Evolutionary conservation across 2,329 filamentous ascomycete genomes (phyloP).

Genomic region (Aschersonia sp.): DNA sequence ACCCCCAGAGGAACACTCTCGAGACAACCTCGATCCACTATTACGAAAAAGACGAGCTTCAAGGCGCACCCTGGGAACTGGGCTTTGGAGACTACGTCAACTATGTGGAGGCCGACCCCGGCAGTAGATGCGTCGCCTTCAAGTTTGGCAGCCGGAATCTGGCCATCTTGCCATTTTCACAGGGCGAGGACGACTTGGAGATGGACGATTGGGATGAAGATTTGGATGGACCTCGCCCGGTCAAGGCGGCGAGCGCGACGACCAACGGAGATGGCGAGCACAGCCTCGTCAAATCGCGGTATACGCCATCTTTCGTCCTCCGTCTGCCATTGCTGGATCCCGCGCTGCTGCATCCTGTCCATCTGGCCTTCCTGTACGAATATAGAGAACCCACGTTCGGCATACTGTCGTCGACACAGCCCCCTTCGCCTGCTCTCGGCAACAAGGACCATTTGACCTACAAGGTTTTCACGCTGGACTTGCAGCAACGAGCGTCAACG

Average conservation of each 20-base stretch:
- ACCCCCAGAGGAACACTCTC: slow-evolving; percentile 63
- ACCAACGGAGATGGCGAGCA: slow-evolving; percentile 18
- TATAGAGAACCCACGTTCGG: slow-evolving; percentile 97
- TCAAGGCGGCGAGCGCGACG: slow-evolving; percentile 24
- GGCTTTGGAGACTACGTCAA: slow-evolving; percentile 63
- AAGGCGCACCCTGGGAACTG: slow-evolving; percentile 68
- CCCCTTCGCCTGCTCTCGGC: slow-evolving; percentile 63
- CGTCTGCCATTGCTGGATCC: slow-evolving; percentile 81
- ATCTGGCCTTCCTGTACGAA: slow-evolving; percentile 87
- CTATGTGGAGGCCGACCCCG: slow-evolving; percentile 76
- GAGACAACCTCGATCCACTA: slow-evolving; percentile 92
- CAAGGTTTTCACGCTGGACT: slow-evolving; percentile 86
- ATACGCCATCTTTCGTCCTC: slow-evolving; percentile 84
- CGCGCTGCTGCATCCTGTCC: slow-evolving; percentile 72
- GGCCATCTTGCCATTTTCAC: slow-evolving; percentile 85
- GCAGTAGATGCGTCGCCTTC: slow-evolving; percentile 83
- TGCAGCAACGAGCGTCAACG: slow-evolving; percentile 86
- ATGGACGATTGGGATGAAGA: slow-evolving; percentile 87
- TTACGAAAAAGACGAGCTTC: slow-evolving; percentile 88
- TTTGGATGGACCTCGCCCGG: slow-evolving; percentile 52
- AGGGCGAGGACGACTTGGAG: slow-evolving; percentile 72
- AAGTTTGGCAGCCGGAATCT: slow-evolving; percentile 83
- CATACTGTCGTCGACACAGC: slow-evolving; percentile 66
- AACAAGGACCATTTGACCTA: slow-evolving; percentile 79
- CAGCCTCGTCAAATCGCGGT: slow-evolving; percentile 39